phyloP scores from a whole-genome alignment of 768 basidiomycete genomes.

The Boletus vinaceobasis region DNA sequence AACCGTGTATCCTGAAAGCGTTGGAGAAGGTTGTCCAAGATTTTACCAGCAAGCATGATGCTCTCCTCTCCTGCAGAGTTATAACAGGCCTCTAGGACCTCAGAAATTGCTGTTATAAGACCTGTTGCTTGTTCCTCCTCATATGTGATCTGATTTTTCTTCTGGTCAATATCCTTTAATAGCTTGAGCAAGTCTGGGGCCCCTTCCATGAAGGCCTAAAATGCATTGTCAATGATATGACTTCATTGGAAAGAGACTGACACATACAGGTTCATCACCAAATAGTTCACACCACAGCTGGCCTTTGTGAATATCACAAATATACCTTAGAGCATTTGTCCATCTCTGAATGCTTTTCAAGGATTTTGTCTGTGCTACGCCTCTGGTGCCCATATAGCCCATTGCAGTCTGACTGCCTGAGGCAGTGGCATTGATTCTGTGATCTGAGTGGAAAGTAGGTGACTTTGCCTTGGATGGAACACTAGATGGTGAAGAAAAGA shows the following conservation, averaged over 20 bases:
- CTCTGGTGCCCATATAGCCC: neutral
- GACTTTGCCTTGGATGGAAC: neutral
- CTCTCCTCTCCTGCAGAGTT: conserved; percentile 2
- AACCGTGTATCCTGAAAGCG: conserved; percentile 7
- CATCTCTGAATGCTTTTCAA: conserved; percentile 14
- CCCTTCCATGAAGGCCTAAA: conserved; percentile 2
- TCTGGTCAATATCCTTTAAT: conserved; percentile 19
- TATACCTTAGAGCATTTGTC: conserved; percentile 4
- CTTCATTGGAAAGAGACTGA: fast-evolving
- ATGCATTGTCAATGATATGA: neutral
- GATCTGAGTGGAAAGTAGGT: neutral
- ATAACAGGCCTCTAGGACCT: neutral
- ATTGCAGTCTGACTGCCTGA: neutral
- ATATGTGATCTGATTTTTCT: conserved; percentile 20
- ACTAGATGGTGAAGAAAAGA: neutral
- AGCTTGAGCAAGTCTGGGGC: conserved; percentile 15
- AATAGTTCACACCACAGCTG: conserved; percentile 8
- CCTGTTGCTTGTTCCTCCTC: conserved; percentile 10
- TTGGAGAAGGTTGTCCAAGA: conserved; percentile 25
- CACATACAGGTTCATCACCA: conserved; percentile 18
- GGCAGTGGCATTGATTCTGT: neutral
- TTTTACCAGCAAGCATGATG: conserved; percentile 4
- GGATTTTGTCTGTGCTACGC: neutral
- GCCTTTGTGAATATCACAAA: neutral
- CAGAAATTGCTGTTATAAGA: conserved; percentile 7